A percentile compares a stretch with the other conserved stretches of the same genome.
Evolutionary conservation across 371 early-diverging fungal genomes (phyloP).

Genomic region (Polyrhizophydium stewartii): DNA sequence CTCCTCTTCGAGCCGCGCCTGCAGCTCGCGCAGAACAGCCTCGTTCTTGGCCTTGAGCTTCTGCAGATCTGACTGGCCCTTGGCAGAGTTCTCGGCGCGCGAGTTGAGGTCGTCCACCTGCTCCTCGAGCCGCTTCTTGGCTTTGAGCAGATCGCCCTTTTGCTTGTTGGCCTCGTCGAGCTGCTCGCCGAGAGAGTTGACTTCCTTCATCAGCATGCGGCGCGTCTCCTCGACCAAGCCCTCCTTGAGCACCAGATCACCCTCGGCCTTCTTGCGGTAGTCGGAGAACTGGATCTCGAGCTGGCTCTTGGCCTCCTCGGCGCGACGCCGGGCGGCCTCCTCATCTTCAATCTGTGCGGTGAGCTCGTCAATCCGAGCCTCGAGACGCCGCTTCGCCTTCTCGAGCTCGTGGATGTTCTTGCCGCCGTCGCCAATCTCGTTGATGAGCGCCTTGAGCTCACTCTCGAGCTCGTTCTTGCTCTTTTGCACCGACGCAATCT

Average conservation of each 20-base stretch:
- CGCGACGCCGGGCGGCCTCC: constrained; percentile 41
- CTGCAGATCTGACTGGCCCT: constrained; percentile 65
- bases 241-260: constrained; percentile 65
- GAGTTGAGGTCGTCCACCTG: constrained; percentile 55
- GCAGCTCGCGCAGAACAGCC: constrained; percentile 47
- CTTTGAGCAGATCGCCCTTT: constrained; percentile 53
- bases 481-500: constrained; percentile 48
- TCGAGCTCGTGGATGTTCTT: constrained; percentile 72
- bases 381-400: constrained; percentile 57
- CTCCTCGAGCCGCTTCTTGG: constrained; percentile 59
- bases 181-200: constrained; percentile 69
- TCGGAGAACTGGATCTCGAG: constrained; percentile 66
- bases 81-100: constrained; percentile 51
- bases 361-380: constrained; percentile 56
- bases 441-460: constrained; percentile 66
- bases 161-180: constrained; percentile 58
- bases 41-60: constrained; percentile 60
- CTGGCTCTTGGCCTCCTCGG: constrained; percentile 61
- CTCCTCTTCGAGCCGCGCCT: constrained; percentile 61
- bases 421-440: constrained; percentile 76
- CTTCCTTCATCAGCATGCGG: constrained; percentile 66
- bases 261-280: constrained; percentile 55
- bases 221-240: constrained; percentile 68
- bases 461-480: constrained; percentile 65
- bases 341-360: constrained; percentile 61